Evolutionary conservation across 2,329 filamentous ascomycete genomes (phyloP).

Genomic region (Fusarium globosum): DNA sequence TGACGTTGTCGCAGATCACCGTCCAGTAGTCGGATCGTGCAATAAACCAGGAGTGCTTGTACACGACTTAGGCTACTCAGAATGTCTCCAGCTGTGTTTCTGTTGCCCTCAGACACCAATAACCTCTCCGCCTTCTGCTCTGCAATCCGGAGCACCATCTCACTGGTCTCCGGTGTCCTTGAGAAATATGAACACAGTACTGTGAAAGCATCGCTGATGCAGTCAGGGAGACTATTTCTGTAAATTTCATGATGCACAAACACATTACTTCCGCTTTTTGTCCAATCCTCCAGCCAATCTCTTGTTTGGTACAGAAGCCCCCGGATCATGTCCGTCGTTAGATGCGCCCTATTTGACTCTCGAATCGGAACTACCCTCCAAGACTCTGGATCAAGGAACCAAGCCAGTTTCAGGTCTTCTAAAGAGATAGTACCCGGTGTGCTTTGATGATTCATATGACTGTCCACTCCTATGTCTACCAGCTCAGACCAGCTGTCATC

Average conservation of each 20-base stretch:
- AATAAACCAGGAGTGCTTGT: constrained; percentile 39
- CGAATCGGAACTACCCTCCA: constrained; percentile 10
- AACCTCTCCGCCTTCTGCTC: constrained; percentile 19
- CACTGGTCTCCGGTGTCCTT: constrained; percentile 21
- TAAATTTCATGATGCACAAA: constrained; percentile 28
- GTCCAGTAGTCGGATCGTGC: constrained; percentile 41
- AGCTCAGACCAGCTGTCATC: background rate
- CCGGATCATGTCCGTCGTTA: constrained; percentile 2
- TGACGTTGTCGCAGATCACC: constrained; percentile 39
- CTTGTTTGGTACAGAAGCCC: constrained; percentile 4
- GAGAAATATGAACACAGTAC: constrained; percentile 21
- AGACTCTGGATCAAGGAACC: constrained; percentile 20
- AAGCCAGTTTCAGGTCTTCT: constrained; percentile 24
- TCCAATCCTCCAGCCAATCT: constrained; percentile 28
- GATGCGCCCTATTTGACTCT: background rate
- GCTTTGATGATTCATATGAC: background rate
- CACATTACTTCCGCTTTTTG: constrained; percentile 14
- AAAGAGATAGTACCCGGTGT: background rate
- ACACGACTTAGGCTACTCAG: constrained; percentile 33
- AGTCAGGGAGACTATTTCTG: constrained; percentile 6
- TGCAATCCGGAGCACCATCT: constrained; percentile 20
- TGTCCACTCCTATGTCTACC: background rate
- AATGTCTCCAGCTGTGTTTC: background rate
- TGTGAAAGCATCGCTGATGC: constrained; percentile 25
- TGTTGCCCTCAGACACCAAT: background rate